phyloP scores from a whole-genome alignment of 2,329 filamentous ascomycete species.

The Epichloe scottii region DNA sequence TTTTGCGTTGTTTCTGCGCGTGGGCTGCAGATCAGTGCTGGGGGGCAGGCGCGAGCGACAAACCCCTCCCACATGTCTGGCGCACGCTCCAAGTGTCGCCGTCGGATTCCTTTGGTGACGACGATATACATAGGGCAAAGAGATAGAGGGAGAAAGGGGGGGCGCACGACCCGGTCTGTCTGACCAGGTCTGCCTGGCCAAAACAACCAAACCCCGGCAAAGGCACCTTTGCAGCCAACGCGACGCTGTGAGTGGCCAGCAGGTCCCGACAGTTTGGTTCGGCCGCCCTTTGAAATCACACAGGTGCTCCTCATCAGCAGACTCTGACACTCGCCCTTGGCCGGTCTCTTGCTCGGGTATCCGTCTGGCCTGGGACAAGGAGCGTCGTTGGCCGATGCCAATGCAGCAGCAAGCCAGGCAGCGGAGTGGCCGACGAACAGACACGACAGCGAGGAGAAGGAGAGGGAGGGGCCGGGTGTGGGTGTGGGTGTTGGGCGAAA shows the following conservation, averaged over 20 bases:
- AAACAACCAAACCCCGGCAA: not conserved
- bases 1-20: not conserved
- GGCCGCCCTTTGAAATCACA: not conserved
- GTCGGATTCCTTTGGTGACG: too few relatives aligned
- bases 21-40: too few relatives aligned
- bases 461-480: too few relatives aligned
- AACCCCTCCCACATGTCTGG: too few relatives aligned
- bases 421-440: too few relatives aligned
- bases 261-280: constrained; percentile 6
- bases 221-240: not conserved
- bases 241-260: not conserved
- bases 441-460: too few relatives aligned
- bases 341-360: not conserved
- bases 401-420: too few relatives aligned
- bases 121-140: too few relatives aligned
- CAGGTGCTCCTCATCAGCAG: not conserved
- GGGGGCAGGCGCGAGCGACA: too few relatives aligned
- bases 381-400: not conserved
- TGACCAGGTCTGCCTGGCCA: not conserved
- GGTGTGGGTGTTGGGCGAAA: too few relatives aligned
- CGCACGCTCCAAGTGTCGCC: too few relatives aligned
- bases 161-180: not conserved
- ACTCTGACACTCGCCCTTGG: not conserved
- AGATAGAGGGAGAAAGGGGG: not conserved
- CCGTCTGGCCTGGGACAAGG: not conserved